Evolutionary conservation across 495 filamentous ascomycete genomes (phyloP).

Genomic region (Lichina pygmaea): DNA sequence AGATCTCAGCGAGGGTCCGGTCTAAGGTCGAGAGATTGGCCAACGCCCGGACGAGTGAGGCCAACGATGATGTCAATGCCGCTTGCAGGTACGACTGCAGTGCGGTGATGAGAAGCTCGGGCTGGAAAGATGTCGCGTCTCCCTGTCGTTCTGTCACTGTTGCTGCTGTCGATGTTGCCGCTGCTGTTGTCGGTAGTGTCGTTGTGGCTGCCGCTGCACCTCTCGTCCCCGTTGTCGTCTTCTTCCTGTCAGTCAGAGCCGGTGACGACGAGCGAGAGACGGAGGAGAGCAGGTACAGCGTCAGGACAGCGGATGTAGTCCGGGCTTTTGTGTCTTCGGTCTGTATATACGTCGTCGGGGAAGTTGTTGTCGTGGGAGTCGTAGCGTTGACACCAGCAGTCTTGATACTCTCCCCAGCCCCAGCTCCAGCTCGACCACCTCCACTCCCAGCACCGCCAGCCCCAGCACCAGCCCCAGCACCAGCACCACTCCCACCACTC

Average conservation of each 20-base stretch:
- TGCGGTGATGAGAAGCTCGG: conserved; percentile 44
- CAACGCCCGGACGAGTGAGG: conserved; percentile 43
- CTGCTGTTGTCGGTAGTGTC: neutral
- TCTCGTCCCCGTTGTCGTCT: conserved; percentile 6
- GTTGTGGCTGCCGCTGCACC: too few species aligned
- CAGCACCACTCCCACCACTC: neutral
- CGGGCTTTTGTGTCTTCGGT: conserved; percentile 50
- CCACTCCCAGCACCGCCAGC: too few species aligned
- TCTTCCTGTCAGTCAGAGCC: too few species aligned
- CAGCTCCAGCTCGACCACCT: too few species aligned
- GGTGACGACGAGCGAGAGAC: neutral
- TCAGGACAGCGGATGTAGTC: conserved; percentile 43
- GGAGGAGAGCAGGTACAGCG: conserved; percentile 62
- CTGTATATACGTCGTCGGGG: conserved; percentile 38
- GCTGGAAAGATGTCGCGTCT: conserved; percentile 25
- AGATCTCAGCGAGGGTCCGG: conserved; percentile 54
- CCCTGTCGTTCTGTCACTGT: conserved; percentile 3
- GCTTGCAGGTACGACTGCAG: conserved; percentile 58
- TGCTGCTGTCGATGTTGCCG: neutral
- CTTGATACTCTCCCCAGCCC: too few species aligned
- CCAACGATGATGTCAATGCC: conserved; percentile 45
- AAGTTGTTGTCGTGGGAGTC: conserved; percentile 7
- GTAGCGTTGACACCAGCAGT: conserved; percentile 6
- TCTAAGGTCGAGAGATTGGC: conserved; percentile 60
- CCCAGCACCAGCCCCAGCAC: neutral